These are phyloP conservation scores for Cercospora citrullina DNA, from an alignment of 2,329 filamentous ascomycete genomes.

Conservation along the genomic window DNA sequence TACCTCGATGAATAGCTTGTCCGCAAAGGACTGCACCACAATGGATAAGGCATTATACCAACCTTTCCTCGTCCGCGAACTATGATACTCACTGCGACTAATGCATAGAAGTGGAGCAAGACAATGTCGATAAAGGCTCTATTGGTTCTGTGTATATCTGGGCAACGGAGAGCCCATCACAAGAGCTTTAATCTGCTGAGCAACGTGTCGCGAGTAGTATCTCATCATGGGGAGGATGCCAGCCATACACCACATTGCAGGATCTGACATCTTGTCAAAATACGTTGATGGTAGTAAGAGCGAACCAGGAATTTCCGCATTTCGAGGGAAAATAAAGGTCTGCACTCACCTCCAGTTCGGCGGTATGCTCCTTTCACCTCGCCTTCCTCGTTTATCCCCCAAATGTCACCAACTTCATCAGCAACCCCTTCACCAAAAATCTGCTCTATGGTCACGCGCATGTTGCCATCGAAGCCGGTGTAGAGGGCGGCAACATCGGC, in stretches of 20 bases:
- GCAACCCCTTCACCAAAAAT: conserved; percentile 45
- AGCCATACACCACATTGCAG: background rate
- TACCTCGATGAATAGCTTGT: too few species aligned
- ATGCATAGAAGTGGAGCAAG: too few species aligned
- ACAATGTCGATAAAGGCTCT: too few species aligned
- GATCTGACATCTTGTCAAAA: background rate
- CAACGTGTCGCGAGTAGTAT: background rate
- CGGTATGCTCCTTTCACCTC: conserved; percentile 49
- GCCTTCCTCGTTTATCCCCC: conserved; percentile 49
- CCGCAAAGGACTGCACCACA: too few species aligned
- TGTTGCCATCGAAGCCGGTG: conserved; percentile 48
- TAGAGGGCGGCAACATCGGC: conserved; percentile 50
- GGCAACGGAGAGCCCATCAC: background rate
- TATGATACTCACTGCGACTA: too few species aligned
- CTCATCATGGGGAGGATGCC: background rate
- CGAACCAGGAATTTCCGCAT: background rate
- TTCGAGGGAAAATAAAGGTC: background rate
- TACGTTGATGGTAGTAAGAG: background rate
- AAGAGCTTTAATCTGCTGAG: background rate
- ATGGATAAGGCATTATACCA: too few species aligned
- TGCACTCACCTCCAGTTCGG: conserved; percentile 39
- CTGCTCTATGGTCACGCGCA: conserved; percentile 39
- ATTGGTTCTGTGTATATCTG: background rate
- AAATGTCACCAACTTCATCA: conserved; percentile 44
- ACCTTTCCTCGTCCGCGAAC: too few species aligned